These are phyloP conservation scores for Plantago lanceolata DNA, from an alignment of 305 asterid genomes.

Conservation along the genomic window DNA sequence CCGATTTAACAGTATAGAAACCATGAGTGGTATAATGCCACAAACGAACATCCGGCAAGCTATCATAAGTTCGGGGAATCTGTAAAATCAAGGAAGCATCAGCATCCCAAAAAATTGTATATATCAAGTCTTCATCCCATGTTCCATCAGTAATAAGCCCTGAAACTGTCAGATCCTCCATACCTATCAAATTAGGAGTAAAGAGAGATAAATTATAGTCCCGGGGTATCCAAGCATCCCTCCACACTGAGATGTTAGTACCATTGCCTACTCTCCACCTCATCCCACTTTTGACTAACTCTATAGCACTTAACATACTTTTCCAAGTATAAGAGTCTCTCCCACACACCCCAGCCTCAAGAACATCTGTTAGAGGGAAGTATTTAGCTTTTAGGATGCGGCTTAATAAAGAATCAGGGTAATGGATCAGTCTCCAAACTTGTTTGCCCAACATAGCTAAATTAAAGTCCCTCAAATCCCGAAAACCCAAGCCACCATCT, in stretches of 20 bases:
- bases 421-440: neutral
- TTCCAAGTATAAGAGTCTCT: neutral
- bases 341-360: neutral
- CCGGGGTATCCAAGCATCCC: neutral
- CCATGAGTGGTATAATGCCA: too few species aligned
- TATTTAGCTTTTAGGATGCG: slow-evolving; percentile 7
- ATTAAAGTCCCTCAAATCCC: neutral
- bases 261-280: neutral
- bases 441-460: neutral
- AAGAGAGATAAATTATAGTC: neutral
- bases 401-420: too few species aligned
- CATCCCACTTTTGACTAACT: neutral
- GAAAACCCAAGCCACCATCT: neutral
- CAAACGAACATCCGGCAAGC: too few species aligned
- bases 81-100: too few species aligned
- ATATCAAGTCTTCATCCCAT: too few species aligned
- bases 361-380: neutral
- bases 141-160: too few species aligned
- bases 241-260: neutral
- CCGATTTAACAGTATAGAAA: too few species aligned
- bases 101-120: too few species aligned
- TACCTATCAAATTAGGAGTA: neutral
- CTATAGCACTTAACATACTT: neutral
- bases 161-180: neutral
- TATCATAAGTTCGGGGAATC: too few species aligned